These are phyloP conservation scores for Ligustrum vulgare DNA, from an alignment of 257 asterid genomes.

Conservation along the genomic window DNA sequence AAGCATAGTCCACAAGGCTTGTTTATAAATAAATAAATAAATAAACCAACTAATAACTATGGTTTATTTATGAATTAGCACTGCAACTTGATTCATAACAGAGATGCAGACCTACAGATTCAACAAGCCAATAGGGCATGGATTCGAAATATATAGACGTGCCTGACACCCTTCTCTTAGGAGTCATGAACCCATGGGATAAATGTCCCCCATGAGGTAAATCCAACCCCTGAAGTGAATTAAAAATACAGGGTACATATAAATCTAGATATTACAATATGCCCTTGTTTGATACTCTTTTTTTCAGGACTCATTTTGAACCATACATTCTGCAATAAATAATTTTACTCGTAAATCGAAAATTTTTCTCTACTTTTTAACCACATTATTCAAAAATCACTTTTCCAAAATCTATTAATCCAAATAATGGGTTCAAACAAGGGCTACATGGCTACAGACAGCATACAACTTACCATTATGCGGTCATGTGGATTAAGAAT, in stretches of 20 bases:
- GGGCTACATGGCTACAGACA: no score
- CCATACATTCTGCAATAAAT: no score
- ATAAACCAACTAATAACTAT: not conserved
- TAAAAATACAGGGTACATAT: no score
- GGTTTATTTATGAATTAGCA: not conserved
- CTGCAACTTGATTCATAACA: not conserved
- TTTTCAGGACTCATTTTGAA: no score
- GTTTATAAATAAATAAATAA: slow-evolving; percentile 25
- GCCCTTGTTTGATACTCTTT: no score
- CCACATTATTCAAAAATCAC: no score
- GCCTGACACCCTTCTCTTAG: slow-evolving; percentile 92
- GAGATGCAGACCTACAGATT: slow-evolving; percentile 66
- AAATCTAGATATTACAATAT: no score
- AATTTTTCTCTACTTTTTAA: no score
- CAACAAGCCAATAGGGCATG: slow-evolving; percentile 91
- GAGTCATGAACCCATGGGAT: slow-evolving; percentile 96
- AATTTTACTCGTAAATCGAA: no score
- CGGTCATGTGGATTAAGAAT: slow-evolving; percentile 89
- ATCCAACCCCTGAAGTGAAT: slow-evolving; percentile 69
- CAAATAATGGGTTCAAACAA: no score
- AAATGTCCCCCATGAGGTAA: slow-evolving; percentile 97
- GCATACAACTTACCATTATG: slow-evolving; percentile 59
- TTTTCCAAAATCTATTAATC: no score
- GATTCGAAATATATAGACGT: slow-evolving; percentile 94
- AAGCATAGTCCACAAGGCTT: slow-evolving; percentile 88